A percentile compares a stretch with the other conserved stretches of the same genome.
These are phyloP conservation scores for Lanmaoa rubissima DNA, from an alignment of 768 basidiomycete genomes.

Conservation along the genomic window DNA sequence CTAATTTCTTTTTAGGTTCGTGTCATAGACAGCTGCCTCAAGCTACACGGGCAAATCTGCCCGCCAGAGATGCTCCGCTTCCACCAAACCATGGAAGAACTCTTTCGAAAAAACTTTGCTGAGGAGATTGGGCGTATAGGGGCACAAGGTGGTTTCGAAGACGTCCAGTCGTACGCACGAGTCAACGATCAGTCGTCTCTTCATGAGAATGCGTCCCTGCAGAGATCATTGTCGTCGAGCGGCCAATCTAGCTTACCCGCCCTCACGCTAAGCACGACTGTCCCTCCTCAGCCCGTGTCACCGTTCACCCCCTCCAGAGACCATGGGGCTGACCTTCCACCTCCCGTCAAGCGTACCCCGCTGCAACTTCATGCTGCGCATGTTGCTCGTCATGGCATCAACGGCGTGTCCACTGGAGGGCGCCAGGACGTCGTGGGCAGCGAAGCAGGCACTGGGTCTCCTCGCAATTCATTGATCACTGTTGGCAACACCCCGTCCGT, in stretches of 20 bases:
- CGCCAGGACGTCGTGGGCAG: conserved; percentile 47
- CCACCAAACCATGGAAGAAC: conserved; percentile 84
- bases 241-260: conserved; percentile 42
- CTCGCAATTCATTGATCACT: conserved; percentile 74
- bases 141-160: conserved; percentile 55
- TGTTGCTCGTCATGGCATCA: conserved; percentile 79
- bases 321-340: conserved; percentile 1
- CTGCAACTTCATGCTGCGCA: conserved; percentile 80
- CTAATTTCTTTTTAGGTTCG: conserved; percentile 50
- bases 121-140: conserved; percentile 77
- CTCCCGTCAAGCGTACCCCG: conserved; percentile 59
- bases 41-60: conserved; percentile 79
- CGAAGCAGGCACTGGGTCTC: conserved; percentile 50
- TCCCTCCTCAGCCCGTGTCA: conserved; percentile 46
- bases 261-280: conserved; percentile 46
- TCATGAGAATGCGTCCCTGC: conserved; percentile 46
- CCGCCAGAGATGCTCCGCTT: conserved; percentile 88
- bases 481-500: conserved; percentile 49
- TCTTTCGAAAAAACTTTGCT: conserved; percentile 81
- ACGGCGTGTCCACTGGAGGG: conserved; percentile 76
- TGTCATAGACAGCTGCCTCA: conserved; percentile 80
- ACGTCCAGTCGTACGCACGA: conserved; percentile 40
- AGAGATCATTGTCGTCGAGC: conserved; percentile 48
- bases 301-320: conserved; percentile 32
- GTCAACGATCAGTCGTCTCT: conserved; percentile 47